Evolutionary conservation across 306 rosid genomes (phyloP).

Genomic region (Abrus precatorius): DNA sequence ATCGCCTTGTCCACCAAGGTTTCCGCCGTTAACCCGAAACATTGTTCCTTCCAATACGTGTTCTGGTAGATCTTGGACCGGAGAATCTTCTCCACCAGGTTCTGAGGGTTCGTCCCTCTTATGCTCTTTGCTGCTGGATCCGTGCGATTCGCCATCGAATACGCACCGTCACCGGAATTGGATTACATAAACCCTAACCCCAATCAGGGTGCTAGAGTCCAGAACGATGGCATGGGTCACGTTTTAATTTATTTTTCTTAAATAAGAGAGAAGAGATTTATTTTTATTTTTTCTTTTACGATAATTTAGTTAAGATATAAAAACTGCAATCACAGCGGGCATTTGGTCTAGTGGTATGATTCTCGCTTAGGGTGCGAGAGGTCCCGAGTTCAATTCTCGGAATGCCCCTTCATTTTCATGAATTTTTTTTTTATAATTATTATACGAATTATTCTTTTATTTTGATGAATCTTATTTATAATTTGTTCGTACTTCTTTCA

Average conservation of each 20-base stretch:
- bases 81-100: conserved; percentile 91
- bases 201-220: neutral
- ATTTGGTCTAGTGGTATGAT: conserved; percentile 41
- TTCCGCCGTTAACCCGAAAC: conserved; percentile 97
- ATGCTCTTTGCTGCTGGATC: conserved; percentile 96
- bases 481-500: too few species aligned
- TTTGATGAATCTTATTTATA: too few species aligned
- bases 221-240: neutral
- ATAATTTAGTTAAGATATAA: too few species aligned
- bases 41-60: conserved; percentile 97
- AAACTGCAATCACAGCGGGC: neutral
- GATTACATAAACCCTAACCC: conserved; percentile 46
- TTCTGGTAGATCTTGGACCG: conserved; percentile 95
- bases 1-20: conserved; percentile 96
- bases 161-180: neutral
- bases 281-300: neutral
- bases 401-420: conserved; percentile 7
- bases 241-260: neutral
- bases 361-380: conserved; percentile 42
- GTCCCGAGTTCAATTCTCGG: conserved; percentile 43
- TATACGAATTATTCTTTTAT: too few species aligned
- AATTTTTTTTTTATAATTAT: too few species aligned
- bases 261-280: neutral
- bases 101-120: conserved; percentile 96
- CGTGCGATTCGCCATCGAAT: conserved; percentile 91